phyloP scores from a whole-genome alignment of 768 basidiomycete species.

The Pisolithus microcarpus region DNA sequence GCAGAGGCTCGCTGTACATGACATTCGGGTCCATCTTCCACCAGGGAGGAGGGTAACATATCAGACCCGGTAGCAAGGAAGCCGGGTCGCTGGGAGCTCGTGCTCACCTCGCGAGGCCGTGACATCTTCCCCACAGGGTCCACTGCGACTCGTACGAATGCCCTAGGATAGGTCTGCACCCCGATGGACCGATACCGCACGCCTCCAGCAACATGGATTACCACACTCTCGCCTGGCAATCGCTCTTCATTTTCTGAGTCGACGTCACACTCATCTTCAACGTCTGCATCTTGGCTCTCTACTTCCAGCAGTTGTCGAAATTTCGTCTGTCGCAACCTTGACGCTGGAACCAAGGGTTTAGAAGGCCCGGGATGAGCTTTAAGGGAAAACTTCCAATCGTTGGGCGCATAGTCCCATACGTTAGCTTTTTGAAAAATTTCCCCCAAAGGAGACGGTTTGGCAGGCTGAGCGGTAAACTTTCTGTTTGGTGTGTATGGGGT shows the following conservation, averaged over 20 bases:
- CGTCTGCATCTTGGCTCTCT: constrained; percentile 76
- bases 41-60: background rate
- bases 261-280: constrained; percentile 54
- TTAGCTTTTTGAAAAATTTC: constrained; percentile 59
- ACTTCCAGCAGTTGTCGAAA: constrained; percentile 47
- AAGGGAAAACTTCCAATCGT: constrained; percentile 70
- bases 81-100: constrained; percentile 16
- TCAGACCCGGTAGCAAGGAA: constrained; percentile 8
- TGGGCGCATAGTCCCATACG: constrained; percentile 80
- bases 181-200: constrained; percentile 52
- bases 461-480: constrained; percentile 10
- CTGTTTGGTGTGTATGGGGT: constrained; percentile 24
- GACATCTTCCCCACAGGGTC: constrained; percentile 16
- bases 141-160: constrained; percentile 52
- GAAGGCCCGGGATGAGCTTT: constrained; percentile 32
- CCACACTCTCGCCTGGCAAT: constrained; percentile 29
- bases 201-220: constrained; percentile 7
- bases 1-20: background rate
- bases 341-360: constrained; percentile 40
- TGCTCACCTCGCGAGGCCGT: constrained; percentile 16
- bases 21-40: background rate
- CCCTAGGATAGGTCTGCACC: constrained; percentile 59
- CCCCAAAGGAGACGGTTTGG: constrained; percentile 28
- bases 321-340: constrained; percentile 37
- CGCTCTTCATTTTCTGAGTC: constrained; percentile 44